Conservation (phyloP, 2,329 filamentous ascomycete genomes). For the Fusarium citri region DNA sequence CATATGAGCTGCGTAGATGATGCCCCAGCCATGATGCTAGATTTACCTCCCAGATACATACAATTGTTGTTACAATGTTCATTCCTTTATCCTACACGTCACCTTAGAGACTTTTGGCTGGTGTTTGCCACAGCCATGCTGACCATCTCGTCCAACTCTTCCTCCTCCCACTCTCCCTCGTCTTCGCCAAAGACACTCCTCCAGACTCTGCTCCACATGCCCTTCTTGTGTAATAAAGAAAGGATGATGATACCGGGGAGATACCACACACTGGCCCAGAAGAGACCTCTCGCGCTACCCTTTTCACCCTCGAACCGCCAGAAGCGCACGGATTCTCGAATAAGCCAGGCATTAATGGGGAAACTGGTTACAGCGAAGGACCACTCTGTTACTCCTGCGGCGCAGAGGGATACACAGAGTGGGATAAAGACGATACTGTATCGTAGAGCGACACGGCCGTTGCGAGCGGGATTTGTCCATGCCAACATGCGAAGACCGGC, state of each 20-base stretch:
- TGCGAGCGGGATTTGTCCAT: conserved; percentile 88
- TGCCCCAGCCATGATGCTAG: conserved; percentile 10
- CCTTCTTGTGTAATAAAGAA: conserved; percentile 93
- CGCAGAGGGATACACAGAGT: conserved; percentile 83
- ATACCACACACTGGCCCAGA: conserved; percentile 99
- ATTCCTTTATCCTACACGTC: conserved; percentile 29
- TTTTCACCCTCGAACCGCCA: conserved; percentile 82
- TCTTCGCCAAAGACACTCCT: conserved; percentile 72
- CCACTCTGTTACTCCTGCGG: conserved; percentile 84
- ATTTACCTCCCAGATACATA: conserved; percentile 38
- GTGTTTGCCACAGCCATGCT: conserved; percentile 50
- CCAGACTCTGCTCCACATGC: conserved; percentile 88
- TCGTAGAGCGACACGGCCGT: conserved; percentile 86
- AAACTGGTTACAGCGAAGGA: conserved; percentile 84
- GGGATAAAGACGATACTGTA: conserved; percentile 90
- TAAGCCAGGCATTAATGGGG: conserved; percentile 87
- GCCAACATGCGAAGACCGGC: conserved; percentile 79
- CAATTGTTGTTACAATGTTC: conserved; percentile 43
- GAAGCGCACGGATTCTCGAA: conserved; percentile 82
- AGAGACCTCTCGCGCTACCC: conserved; percentile 84
- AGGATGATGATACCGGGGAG: conserved; percentile 89
- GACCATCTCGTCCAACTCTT: conserved; percentile 60
- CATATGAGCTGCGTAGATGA: conserved; percentile 22
- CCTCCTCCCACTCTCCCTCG: conserved; percentile 68
- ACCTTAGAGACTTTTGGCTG: conserved; percentile 30